Base-by-base conservation (phyloP, 345 rosid genomes). In the Viola odorata region DNA sequence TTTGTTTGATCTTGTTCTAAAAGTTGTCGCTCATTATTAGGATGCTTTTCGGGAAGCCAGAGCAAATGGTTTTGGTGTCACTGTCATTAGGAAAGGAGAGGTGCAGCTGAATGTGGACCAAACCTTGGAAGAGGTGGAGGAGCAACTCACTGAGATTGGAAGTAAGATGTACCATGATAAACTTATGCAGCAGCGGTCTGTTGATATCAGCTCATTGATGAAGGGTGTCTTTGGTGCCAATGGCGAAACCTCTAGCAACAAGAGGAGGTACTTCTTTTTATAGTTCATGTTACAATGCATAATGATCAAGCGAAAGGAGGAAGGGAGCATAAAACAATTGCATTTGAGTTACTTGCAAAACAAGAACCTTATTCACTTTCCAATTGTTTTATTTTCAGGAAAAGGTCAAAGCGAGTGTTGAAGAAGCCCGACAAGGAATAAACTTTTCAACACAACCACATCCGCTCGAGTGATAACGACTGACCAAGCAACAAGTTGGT, bases 41-140 rank as follows among this genome's bases (percentile, higher is more conserved):
- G 95, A 91, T 74, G 82, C 91, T 55, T 85, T 77, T 70, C 72
- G 96, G 65, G 95, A 88, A 73, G 96, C 96, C 70, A 91, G 85
- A 77, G 91, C 81, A 40, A 91, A 80, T 55, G 91, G 91, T 40
- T 91, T 88, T 42, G 71, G 85, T 60, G 91, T 91, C 39, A 91
- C 98, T 16, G 89, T 91, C 52, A 81, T 88, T 38, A 83, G 83
- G 80, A 80, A 78, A 76, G 89, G 87, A 40, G 90, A 88, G 73
- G 56, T 91, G 68, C 74, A 78, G 77, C 74, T 91, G 66, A 88
- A 85, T 75, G 80, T 88, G 68, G 98, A 91, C 41, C 84, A 84
- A 59, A 75, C 86, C 44, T 73, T 91, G 42, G 96, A 88, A 75
- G 92, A 85, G 67, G 96, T 81, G 58, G 96, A 88, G 67, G 96